Percentiles rank a stretch among this genome's conserved stretches.
Evolutionary conservation across 2,329 filamentous ascomycete genomes (phyloP).

Genomic region (Septoria linicola): DNA sequence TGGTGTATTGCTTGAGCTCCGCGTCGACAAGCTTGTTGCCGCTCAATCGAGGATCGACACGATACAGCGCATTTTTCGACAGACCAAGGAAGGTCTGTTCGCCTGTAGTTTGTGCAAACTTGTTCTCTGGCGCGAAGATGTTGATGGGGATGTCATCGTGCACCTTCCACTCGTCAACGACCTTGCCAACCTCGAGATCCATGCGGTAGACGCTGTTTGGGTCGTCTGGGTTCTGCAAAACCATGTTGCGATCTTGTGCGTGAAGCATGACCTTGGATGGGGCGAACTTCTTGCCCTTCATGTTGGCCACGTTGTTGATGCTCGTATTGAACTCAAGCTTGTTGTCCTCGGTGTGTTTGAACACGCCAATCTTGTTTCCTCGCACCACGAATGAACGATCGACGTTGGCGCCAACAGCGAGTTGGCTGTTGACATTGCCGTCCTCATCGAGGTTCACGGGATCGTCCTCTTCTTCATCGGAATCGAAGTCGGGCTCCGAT

Average conservation of each 20-base stretch:
- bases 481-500: slow-evolving; percentile 69
- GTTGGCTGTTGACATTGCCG: slow-evolving; percentile 84
- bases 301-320: slow-evolving; percentile 92
- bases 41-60: slow-evolving; percentile 83
- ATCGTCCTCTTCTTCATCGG: slow-evolving; percentile 73
- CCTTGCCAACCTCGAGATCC: slow-evolving; percentile 96
- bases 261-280: slow-evolving; percentile 98
- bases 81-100: slow-evolving; percentile 95
- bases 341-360: slow-evolving; percentile 93
- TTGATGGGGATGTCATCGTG: slow-evolving; percentile 93
- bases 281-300: slow-evolving; percentile 80
- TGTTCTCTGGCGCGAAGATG: slow-evolving; percentile 90
- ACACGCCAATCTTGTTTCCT: slow-evolving; percentile 96
- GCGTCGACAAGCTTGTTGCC: slow-evolving; percentile 91
- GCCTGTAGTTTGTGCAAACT: slow-evolving; percentile 95
- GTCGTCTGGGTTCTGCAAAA: slow-evolving; percentile 77
- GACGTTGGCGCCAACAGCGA: slow-evolving; percentile 95
- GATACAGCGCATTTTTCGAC: slow-evolving; percentile 88
- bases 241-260: slow-evolving; percentile 83
- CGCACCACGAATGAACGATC: slow-evolving; percentile 96
- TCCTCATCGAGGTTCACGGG: slow-evolving; percentile 69
- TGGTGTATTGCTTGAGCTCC: slow-evolving; percentile 91
- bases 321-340: slow-evolving; percentile 94
- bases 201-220: slow-evolving; percentile 93
- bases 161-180: slow-evolving; percentile 98